Evolutionary conservation across 2,329 filamentous ascomycete species (phyloP).

Genomic region (Lojkania enalia): DNA sequence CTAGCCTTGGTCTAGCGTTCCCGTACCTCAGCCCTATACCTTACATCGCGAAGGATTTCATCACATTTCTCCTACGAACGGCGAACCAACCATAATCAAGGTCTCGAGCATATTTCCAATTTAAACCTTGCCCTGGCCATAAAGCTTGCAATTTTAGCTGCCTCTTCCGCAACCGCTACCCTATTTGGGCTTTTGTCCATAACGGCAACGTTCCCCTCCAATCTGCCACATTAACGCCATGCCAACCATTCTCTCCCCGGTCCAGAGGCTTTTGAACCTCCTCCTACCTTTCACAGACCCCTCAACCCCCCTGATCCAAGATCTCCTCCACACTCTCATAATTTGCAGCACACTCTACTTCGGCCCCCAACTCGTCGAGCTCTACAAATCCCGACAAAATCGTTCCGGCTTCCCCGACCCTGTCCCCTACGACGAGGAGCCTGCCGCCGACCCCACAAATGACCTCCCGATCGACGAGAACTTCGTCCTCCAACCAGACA

Average conservation of each 20-base stretch:
- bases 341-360: slow-evolving; percentile 52
- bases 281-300: slow-evolving; percentile 54
- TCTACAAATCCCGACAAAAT: slow-evolving; percentile 32
- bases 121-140: no score
- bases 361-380: slow-evolving; percentile 51
- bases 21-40: slow-evolving; percentile 1
- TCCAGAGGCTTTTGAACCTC: slow-evolving; percentile 44
- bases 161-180: no score
- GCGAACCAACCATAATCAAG: no score
- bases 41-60: no score
- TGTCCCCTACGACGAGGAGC: slow-evolving; percentile 3
- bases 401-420: slow-evolving; percentile 11
- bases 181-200: no score
- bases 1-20: neutral
- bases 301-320: slow-evolving; percentile 51
- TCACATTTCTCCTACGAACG: no score
- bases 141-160: no score
- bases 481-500: slow-evolving; percentile 27
- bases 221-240: slow-evolving; percentile 24
- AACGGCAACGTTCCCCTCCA: no score
- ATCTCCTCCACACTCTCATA: slow-evolving; percentile 50
- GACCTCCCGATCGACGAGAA: slow-evolving; percentile 29
- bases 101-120: no score
- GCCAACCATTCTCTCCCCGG: slow-evolving; percentile 33
- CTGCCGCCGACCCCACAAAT: slow-evolving; percentile 8